phyloP scores from a whole-genome alignment of 108 stramenopile species.

The Asterionellopsis glacialis region DNA sequence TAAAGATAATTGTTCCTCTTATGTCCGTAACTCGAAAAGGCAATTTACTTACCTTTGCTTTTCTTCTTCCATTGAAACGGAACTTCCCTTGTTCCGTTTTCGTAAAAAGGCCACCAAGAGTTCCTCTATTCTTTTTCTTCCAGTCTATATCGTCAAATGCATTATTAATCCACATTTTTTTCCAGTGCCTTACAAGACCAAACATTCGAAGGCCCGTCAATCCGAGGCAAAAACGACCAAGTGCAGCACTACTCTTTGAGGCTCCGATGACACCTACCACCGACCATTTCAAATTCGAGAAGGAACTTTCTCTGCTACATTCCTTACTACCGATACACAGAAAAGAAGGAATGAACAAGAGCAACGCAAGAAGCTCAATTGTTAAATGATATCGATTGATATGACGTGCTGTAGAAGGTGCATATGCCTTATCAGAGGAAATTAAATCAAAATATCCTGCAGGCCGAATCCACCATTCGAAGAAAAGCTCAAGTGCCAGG shows the following conservation, averaged over 20 bases:
- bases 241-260: constrained; percentile 12
- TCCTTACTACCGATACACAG: constrained; percentile 35
- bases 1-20: too few relatives aligned
- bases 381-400: constrained; percentile 62
- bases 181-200: constrained; percentile 80
- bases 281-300: constrained; percentile 23
- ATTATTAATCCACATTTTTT: constrained; percentile 66
- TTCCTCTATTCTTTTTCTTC: constrained; percentile 10
- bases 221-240: constrained; percentile 39
- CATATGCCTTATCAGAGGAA: constrained; percentile 62
- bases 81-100: too few relatives aligned
- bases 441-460: constrained; percentile 48
- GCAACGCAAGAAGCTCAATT: constrained; percentile 61
- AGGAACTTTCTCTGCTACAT: constrained; percentile 14
- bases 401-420: constrained; percentile 63
- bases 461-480: constrained; percentile 74
- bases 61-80: too few relatives aligned
- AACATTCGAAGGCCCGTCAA: constrained; percentile 60
- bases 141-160: constrained; percentile 26
- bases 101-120: too few relatives aligned
- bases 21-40: too few relatives aligned
- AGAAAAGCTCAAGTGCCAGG: constrained; percentile 61
- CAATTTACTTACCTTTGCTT: too few relatives aligned
- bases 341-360: constrained; percentile 64
- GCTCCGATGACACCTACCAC: constrained; percentile 13